Conservation (phyloP, 179 eudicot genomes). For the Gypsophila paniculata region DNA sequence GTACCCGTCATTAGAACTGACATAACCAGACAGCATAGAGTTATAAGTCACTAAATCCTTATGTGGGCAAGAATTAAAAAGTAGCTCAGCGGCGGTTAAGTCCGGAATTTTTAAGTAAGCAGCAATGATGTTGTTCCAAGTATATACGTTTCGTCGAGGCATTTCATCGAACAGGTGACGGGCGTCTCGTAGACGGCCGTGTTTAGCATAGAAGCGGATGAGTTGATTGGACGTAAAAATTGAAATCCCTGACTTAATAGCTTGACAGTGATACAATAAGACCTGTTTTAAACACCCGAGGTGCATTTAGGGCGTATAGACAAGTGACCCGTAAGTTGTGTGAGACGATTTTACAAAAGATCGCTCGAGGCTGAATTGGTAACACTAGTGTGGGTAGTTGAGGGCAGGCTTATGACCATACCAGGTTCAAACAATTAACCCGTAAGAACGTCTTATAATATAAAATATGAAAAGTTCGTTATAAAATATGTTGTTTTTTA, state of each 20-base stretch:
- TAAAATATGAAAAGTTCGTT: too few species aligned
- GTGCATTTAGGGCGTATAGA: constrained; percentile 16
- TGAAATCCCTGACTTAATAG: constrained; percentile 39
- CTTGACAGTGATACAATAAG: constrained; percentile 35
- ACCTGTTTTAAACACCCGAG: constrained; percentile 43
- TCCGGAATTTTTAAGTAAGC: constrained; percentile 41
- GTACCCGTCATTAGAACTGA: constrained; percentile 40
- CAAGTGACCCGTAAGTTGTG: neutral
- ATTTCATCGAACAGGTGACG: constrained; percentile 58
- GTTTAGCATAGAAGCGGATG: constrained; percentile 42
- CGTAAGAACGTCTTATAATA: too few species aligned
- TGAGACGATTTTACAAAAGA: too few species aligned
- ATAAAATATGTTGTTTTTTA: too few species aligned
- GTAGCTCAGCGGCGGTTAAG: constrained; percentile 36
- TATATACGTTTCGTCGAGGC: constrained; percentile 62
- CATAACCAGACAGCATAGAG: constrained; percentile 68
- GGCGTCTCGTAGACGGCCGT: constrained; percentile 39
- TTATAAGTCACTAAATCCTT: constrained; percentile 80
- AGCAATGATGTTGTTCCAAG: constrained; percentile 78
- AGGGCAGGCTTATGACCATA: too few species aligned
- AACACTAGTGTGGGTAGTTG: too few species aligned
- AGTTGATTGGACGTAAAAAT: constrained; percentile 47
- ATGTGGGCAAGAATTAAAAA: constrained; percentile 46
- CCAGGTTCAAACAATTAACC: too few species aligned
- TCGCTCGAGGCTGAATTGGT: neutral